Evolutionary conservation across 179 eudicot genomes (phyloP), one percentile per base, ranked within the genome.

Genomic region (Camellia oleifera): DNA sequence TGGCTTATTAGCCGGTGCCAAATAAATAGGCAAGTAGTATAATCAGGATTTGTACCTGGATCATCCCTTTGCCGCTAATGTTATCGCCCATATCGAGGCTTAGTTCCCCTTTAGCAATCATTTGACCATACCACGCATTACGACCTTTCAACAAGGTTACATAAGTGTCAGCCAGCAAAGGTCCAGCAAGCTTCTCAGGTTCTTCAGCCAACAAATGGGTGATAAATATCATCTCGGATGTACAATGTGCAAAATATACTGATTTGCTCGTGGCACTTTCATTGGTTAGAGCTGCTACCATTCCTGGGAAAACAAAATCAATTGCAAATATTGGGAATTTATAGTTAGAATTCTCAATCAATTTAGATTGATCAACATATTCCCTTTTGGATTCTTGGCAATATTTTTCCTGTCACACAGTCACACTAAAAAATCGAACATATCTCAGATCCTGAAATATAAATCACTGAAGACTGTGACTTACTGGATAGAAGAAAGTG

Each of bases 221-320:
- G 58, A 95, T 95, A 74, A 95, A 92, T 80, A 95, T 95, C 98
- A 95, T 95, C 88, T 95, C 98, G 11, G 98, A 95, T 80, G 98
- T 95, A 78, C 98, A 95, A 79, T 95, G 98, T 70, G 98, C 98
- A 86, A 95, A 95, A 83, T 95, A 95, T 46, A 95, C 98, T 0
- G 98, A 91, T 75, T 95, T 95, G 93, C 98, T 93, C 14, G 98
- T 94, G 8, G 97, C 97, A 88, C 98, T 95, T 86, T 95, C 98
- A 72, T 95, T 95, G 42, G 98, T 95, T 76, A 95, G 89, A 76
- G 97, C 94, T 70, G 96, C 98, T 79, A 93, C 94, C 98, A 95
- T 95, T 70, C 98, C 98, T 95, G 87, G 14, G 69, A 44, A 82
- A 76, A 68, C 17, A 73, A 81, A 32, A 80, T 73, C 61, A 7